Conservation (phyloP, 495 filamentous ascomycete species). For the Penicillium angulare region DNA sequence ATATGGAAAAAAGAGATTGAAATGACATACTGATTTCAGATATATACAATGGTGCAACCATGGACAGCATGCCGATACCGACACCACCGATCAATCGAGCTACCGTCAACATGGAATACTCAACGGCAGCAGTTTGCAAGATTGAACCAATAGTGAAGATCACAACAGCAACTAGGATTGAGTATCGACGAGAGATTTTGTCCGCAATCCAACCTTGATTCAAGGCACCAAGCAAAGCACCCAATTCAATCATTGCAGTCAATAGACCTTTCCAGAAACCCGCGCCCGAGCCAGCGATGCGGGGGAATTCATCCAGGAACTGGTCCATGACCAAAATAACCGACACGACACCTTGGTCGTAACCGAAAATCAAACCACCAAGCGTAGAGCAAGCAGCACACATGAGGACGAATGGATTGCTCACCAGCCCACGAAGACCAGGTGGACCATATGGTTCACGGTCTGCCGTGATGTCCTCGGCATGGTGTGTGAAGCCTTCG, state of each 20-base stretch:
- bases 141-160: constrained; percentile 56
- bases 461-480: constrained; percentile 35
- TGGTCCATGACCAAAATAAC: constrained; percentile 58
- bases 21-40: constrained; percentile 47
- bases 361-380: constrained; percentile 57
- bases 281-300: constrained; percentile 43
- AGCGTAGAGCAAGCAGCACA: constrained; percentile 56
- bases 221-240: constrained; percentile 53
- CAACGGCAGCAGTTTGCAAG: constrained; percentile 53
- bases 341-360: constrained; percentile 57
- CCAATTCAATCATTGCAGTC: constrained; percentile 61
- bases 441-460: constrained; percentile 47
- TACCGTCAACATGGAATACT: constrained; percentile 58
- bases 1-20: neutral
- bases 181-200: constrained; percentile 55
- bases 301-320: constrained; percentile 50
- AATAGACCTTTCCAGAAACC: constrained; percentile 60
- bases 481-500: constrained; percentile 42
- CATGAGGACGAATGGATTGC: constrained; percentile 49
- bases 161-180: constrained; percentile 53
- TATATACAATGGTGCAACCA: constrained; percentile 56
- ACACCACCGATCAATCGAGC: constrained; percentile 61
- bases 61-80: constrained; percentile 57
- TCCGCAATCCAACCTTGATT: constrained; percentile 61
- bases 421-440: constrained; percentile 47